phyloP scores from a whole-genome alignment of 768 basidiomycete genomes.

The Russula emetica region DNA sequence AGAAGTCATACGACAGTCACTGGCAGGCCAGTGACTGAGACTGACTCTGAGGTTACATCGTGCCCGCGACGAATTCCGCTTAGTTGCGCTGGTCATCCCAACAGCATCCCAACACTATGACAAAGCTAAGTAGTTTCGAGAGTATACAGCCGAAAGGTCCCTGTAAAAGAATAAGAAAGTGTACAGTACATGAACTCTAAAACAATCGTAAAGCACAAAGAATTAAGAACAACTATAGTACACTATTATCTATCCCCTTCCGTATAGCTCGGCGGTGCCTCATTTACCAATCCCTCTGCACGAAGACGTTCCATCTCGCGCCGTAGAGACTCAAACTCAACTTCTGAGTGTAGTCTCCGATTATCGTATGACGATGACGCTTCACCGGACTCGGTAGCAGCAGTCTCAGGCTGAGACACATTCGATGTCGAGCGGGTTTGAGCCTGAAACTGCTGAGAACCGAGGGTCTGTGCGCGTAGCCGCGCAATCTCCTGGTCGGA shows the following conservation, averaged over 20 bases:
- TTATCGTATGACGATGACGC: background rate
- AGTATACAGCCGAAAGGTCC: background rate
- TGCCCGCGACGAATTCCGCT: too few relatives aligned
- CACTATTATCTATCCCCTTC: background rate
- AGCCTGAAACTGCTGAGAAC: background rate
- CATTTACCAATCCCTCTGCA: constrained; percentile 26
- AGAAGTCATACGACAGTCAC: too few relatives aligned
- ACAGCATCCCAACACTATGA: too few relatives aligned
- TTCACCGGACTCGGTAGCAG: background rate
- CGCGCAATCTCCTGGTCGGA: constrained; percentile 19
- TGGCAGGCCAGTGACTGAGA: too few relatives aligned
- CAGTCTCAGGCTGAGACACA: background rate
- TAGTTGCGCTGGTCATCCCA: too few relatives aligned
- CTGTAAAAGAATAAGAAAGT: background rate
- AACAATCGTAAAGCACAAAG: background rate
- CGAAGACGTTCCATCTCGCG: constrained; percentile 31
- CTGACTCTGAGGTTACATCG: too few relatives aligned
- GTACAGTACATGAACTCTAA: background rate
- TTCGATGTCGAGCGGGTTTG: background rate
- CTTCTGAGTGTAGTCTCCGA: constrained; percentile 27
- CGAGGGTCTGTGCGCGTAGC: background rate
- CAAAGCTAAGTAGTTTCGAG: too few relatives aligned
- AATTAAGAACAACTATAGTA: background rate
- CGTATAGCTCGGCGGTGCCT: constrained; percentile 30
- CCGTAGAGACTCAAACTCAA: constrained; percentile 33